A percentile compares a stretch with the other conserved stretches of the same genome.
These are phyloP conservation scores for Colletotrichum liaoningense DNA, from an alignment of 2,329 filamentous ascomycete species.

Conservation along the genomic window DNA sequence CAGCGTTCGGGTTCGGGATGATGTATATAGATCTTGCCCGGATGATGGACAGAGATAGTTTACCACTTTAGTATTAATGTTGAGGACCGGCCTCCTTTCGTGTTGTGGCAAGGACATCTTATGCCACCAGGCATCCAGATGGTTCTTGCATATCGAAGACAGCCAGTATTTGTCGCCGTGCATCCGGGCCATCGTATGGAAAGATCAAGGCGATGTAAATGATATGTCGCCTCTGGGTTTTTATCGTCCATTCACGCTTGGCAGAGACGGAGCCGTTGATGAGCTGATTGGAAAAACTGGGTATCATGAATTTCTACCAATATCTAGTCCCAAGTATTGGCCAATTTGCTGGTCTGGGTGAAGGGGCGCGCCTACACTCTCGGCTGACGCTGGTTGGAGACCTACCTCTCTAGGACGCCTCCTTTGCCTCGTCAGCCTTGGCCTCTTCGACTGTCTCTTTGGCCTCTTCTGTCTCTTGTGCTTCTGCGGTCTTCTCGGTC, in stretches of 20 bases:
- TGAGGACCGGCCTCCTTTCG: neutral
- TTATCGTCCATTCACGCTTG: neutral
- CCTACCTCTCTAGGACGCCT: neutral
- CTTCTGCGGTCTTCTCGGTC: neutral
- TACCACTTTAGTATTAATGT: too few relatives aligned
- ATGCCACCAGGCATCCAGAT: neutral
- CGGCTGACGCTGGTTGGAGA: neutral
- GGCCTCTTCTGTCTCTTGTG: neutral
- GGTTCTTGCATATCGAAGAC: neutral
- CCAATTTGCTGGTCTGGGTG: neutral
- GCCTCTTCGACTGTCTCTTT: neutral
- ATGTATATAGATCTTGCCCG: neutral
- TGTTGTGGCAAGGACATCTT: neutral
- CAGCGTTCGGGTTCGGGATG: neutral
- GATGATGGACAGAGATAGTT: neutral
- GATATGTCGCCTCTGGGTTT: neutral
- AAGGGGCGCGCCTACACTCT: neutral
- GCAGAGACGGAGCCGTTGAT: neutral
- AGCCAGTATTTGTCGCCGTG: neutral
- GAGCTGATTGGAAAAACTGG: slow-evolving; percentile 3
- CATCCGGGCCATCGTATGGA: neutral
- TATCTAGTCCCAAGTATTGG: neutral
- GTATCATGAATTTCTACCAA: slow-evolving; percentile 28
- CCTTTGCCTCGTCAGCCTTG: neutral
- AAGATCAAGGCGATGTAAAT: neutral